These are phyloP conservation scores for Mycena kentingensis DNA, from an alignment of 768 basidiomycete species.

Conservation along the genomic window DNA sequence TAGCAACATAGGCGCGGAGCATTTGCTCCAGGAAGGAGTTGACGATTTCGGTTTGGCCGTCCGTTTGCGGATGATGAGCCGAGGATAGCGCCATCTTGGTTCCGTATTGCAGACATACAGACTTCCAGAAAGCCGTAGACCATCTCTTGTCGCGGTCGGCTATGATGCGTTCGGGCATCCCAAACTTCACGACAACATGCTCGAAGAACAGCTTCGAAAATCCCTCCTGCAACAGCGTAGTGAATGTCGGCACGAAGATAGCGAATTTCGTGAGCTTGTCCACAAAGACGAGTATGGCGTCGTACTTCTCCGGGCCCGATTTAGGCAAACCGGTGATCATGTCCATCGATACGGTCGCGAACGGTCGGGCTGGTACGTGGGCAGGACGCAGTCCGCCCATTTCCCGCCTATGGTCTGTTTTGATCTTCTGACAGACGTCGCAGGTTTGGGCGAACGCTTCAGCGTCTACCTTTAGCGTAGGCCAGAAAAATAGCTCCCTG, in stretches of 20 bases:
- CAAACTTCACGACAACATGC: slow-evolving; percentile 3
- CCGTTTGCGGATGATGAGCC: slow-evolving; percentile 42
- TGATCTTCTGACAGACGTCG: slow-evolving; percentile 15
- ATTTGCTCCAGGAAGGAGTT: slow-evolving; percentile 33
- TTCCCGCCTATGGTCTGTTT: slow-evolving; percentile 4
- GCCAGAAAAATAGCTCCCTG: slow-evolving; percentile 8
- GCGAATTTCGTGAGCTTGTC: slow-evolving; percentile 37
- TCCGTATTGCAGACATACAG: slow-evolving; percentile 4
- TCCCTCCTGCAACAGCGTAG: slow-evolving; percentile 8
- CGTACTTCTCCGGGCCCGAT: slow-evolving; percentile 24
- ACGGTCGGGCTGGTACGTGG: slow-evolving; percentile 3
- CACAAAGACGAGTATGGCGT: slow-evolving; percentile 28
- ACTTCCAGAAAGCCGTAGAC: slow-evolving; percentile 23
- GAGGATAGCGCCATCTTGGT: slow-evolving; percentile 24
- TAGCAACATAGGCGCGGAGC: slow-evolving; percentile 31
- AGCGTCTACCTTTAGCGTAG: neutral
- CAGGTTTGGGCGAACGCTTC: neutral
- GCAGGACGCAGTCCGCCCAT: slow-evolving; percentile 7
- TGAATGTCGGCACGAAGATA: slow-evolving; percentile 33
- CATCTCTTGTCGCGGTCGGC: slow-evolving; percentile 15
- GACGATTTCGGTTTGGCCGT: too few species aligned
- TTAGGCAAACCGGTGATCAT: slow-evolving; percentile 7
- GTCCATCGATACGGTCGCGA: slow-evolving; percentile 11
- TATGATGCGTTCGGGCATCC: slow-evolving; percentile 16
- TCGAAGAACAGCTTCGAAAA: slow-evolving; percentile 12